Evolutionary conservation across 1,139 yeast species (phyloP), one percentile per base, ranked within the genome.

Genomic region (Suhomyces choctaworum): DNA sequence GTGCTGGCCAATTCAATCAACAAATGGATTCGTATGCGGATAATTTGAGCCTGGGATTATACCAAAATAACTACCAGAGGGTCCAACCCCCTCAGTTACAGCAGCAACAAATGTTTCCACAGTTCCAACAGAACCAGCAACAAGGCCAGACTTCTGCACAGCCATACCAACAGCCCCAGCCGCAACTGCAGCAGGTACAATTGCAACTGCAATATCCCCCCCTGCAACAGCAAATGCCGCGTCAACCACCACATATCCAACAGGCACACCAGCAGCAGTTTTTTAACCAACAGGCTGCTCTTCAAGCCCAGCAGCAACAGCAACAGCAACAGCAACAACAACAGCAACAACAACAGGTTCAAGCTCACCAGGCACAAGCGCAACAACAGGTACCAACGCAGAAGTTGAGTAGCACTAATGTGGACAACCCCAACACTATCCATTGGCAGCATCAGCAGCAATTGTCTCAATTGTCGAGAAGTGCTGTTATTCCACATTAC

Each of bases 401-500:
- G 27, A 54, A 49, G 40, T 48, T 54, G 48, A 64, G 41, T 50
- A 47, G 60, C 41, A 63, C 62, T 45, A 57, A 73, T 55, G 66
- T 76, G 52, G 62, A 79, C 46, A 61, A 66, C 53, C 60, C 80
- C 13, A 66, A 68, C 36, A 73, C 87, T 11, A 63, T 76, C 5
- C 79, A 79, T 55, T 89, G 97, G 97, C 88, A 84, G 57, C 89
- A 89, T 52, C 98, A 92, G 64, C 67, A 76, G 39, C 94, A 84
- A 56, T 72, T 92, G 46, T 85, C 82, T 22, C 88, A 82, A 44
- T 62, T 86, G 28, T 85, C 96, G 5, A 75, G 96, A 60, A 80
- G 78, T 45, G 77, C 90, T 11, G 73, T 67, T 43, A 64, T 77
- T 27, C 89, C 97, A 7, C 97, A 92, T 62, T 84, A 76, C 48